Percentiles rank a stretch among this genome's conserved stretches.
These are phyloP conservation scores for Phytophthora nicotianae DNA, from an alignment of 352 stramenopile species.

Conservation along the genomic window DNA sequence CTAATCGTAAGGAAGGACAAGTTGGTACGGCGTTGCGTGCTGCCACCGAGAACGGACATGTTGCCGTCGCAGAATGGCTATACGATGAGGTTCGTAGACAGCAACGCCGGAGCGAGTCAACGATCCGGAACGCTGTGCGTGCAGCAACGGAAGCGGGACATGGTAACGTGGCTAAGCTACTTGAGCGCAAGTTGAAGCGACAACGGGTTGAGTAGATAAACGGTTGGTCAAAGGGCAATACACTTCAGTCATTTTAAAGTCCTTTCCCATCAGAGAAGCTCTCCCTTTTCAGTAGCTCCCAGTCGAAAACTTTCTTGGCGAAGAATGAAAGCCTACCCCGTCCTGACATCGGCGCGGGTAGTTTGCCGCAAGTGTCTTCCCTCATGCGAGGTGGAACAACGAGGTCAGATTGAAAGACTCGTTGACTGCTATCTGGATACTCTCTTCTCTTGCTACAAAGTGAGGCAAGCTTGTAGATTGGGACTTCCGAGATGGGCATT, in stretches of 20 bases:
- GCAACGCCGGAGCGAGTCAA: conserved; percentile 20
- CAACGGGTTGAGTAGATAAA: conserved; percentile 16
- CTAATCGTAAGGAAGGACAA: conserved; percentile 22
- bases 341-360: conserved; percentile 14
- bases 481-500: conserved; percentile 7
- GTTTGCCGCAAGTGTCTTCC: conserved; percentile 20
- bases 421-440: conserved; percentile 17
- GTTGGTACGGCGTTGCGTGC: conserved; percentile 6
- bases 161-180: conserved; percentile 8
- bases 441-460: conserved; percentile 14
- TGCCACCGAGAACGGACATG: conserved; percentile 17
- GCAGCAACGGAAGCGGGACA: conserved; percentile 18
- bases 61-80: conserved; percentile 15
- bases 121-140: conserved; percentile 15
- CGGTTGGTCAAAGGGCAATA: background rate
- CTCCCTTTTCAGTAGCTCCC: background rate
- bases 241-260: conserved; percentile 1
- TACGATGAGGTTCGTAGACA: conserved; percentile 12
- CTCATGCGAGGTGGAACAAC: background rate
- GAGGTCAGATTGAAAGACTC: background rate
- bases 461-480: conserved; percentile 10
- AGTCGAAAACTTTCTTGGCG: conserved; percentile 14
- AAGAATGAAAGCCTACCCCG: conserved; percentile 4
- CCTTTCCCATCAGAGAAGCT: conserved; percentile 12
- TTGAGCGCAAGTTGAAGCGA: conserved; percentile 27